Conservation (phyloP, 202 grass and related monocot species). For the Saccharum hybrid region DNA sequence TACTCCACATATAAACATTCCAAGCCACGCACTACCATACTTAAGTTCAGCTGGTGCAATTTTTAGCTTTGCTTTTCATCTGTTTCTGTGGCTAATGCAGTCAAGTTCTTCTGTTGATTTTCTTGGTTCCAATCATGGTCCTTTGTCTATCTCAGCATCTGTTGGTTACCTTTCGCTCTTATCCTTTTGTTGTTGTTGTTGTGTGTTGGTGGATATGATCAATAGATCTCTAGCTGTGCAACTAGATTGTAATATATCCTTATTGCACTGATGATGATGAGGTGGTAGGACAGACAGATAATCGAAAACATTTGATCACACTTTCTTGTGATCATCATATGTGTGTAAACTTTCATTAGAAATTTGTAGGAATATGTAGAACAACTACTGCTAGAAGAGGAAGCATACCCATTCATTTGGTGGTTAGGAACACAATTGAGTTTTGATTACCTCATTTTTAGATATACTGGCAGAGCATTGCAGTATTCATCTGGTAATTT, state of each 20-base stretch:
- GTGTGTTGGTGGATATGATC: slow-evolving; percentile 23
- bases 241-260: background rate
- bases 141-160: slow-evolving; percentile 13
- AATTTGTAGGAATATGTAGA: background rate
- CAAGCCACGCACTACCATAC: background rate
- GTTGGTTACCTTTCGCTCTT: slow-evolving; percentile 1
- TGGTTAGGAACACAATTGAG: background rate
- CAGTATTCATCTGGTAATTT: background rate
- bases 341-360: slow-evolving; percentile 13
- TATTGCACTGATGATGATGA: slow-evolving; percentile 12
- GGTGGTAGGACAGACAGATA: background rate
- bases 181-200: background rate
- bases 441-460: background rate
- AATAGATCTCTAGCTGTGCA: background rate
- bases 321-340: background rate
- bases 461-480: slow-evolving; percentile 2
- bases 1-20: background rate
- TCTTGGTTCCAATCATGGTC: background rate
- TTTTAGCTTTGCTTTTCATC: background rate
- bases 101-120: slow-evolving; percentile 1
- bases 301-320: background rate
- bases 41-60: slow-evolving; percentile 3
- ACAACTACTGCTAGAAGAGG: slow-evolving; percentile 3
- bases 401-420: background rate
- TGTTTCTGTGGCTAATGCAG: slow-evolving; percentile 10